Evolutionary conservation across 208 protist species (phyloP), one percentile per base, ranked within the genome.

Genomic region (Crithidia sp.): DNA sequence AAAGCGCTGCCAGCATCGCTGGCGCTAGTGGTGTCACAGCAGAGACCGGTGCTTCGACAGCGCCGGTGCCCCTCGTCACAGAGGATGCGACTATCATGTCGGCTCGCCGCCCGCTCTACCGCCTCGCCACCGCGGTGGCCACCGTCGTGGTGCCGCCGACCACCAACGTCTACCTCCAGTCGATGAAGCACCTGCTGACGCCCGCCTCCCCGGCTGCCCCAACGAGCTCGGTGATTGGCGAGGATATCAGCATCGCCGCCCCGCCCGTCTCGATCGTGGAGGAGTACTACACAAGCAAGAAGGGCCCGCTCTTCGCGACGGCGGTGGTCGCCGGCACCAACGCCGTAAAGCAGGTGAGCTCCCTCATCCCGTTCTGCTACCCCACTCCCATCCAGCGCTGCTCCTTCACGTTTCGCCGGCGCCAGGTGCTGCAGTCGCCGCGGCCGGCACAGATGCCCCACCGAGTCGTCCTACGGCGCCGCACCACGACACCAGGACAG

Each of bases 351-450:
- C 90, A 93, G 56, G 88, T 95, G 14, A 87, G 82, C 64, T 88
- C 93, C 50, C 73, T 99, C 50, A 94, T 99, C 28, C 98, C 98
- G 2, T 98, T 99, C 57, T 99, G 98, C 77, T 97, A 99, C 79
- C 91, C 96, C 5, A 73, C 98, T 2, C 82, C 86, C 9, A 92
- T 98, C 65, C 88, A 96, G 60, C 85, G 85, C 47, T 97, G 93
- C 81, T 92, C 93, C 67, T 91, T 98, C 59, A 92, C 87, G 17
- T 94, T 98, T 63, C 76, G 83, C 5, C 85, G 95, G 0, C 83
- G 87, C n/a, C 67, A 91, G 36, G 71, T 92, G 7, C 73, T 66
- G 36, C 67, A 68, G 56, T 40, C 73, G 16, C 70, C 79, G 50
- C 67, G 84, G 4, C 83, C 80, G n/a, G 83, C 88, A 17, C 66